A percentile compares a stretch with the other conserved stretches of the same genome.
Conservation (phyloP, 176 grass and related monocot species). For the Oryza meyeriana region DNA sequence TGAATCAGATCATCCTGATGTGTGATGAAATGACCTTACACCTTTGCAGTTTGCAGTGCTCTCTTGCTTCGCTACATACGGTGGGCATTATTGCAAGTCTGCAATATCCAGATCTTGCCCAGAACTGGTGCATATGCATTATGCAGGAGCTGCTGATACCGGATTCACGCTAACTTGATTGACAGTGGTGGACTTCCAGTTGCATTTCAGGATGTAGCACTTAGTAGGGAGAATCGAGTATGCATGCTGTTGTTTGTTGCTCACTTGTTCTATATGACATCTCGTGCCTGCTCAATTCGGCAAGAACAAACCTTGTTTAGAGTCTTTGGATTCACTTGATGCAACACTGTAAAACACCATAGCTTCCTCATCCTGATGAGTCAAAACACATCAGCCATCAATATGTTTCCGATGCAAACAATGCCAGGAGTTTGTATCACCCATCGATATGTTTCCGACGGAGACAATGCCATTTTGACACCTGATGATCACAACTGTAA, state of each 20-base stretch:
- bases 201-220: conserved; percentile 22
- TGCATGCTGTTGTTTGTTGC: background rate
- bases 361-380: no score
- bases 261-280: conserved; percentile 11
- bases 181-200: background rate
- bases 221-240: conserved; percentile 14
- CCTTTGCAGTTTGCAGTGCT: background rate
- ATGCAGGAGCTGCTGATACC: background rate
- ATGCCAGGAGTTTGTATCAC: no score
- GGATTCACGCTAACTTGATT: background rate
- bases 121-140: background rate
- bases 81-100: background rate
- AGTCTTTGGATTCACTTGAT: background rate
- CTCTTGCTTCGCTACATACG: background rate
- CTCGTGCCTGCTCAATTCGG: background rate
- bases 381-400: no score
- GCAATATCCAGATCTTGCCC: background rate
- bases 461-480: no score
- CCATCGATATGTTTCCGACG: no score
- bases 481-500: no score
- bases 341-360: no score
- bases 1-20: background rate
- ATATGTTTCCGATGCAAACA: no score
- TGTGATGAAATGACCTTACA: background rate
- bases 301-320: background rate